These are phyloP conservation scores for Secale cereale DNA, from an alignment of 176 grass and related monocot genomes.

Conservation along the genomic window DNA sequence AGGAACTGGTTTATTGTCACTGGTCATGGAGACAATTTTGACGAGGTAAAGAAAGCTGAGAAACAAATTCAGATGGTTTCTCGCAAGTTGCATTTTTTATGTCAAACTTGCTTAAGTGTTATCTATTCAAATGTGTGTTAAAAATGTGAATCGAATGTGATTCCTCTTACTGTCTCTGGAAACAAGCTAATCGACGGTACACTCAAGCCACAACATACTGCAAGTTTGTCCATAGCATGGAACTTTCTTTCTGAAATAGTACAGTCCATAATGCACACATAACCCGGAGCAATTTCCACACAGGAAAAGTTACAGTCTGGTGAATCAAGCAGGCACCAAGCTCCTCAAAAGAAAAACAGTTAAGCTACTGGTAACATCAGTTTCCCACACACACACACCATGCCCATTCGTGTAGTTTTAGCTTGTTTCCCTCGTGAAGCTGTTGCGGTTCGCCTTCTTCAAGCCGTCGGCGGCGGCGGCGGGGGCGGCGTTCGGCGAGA, in stretches of 20 bases:
- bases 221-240: background rate
- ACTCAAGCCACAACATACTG: background rate
- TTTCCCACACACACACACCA: background rate
- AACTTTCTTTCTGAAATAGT: background rate
- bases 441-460: background rate
- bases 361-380: background rate
- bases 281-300: background rate
- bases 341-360: background rate
- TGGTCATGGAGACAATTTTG: too few species aligned
- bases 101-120: too few species aligned
- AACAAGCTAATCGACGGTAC: background rate
- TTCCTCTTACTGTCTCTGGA: background rate
- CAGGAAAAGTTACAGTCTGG: background rate
- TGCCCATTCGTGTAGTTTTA: background rate
- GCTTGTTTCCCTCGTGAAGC: constrained; percentile 19
- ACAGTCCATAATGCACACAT: background rate
- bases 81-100: background rate
- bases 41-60: too few species aligned
- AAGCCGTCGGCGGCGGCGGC: background rate
- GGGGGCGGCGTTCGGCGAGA: background rate
- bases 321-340: background rate
- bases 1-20: too few species aligned
- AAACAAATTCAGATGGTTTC: background rate
- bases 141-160: too few species aligned
- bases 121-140: background rate